These are phyloP conservation scores for Rusavskia elegans DNA, from an alignment of 495 filamentous ascomycete species.

Conservation along the genomic window DNA sequence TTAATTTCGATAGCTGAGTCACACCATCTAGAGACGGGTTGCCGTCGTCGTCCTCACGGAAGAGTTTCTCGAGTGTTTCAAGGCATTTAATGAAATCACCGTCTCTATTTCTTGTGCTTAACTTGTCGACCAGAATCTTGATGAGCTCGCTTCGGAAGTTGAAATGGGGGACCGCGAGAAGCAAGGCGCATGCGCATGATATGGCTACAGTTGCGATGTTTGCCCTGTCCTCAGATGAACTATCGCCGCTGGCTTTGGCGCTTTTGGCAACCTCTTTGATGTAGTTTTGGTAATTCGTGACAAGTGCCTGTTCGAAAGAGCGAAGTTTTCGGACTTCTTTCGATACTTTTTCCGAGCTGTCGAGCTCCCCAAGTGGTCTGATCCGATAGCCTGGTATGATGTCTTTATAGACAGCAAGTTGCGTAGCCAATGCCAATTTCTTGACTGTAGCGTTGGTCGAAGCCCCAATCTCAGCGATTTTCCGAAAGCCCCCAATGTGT, in stretches of 20 bases:
- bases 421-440: slow-evolving; percentile 69
- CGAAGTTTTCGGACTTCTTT: slow-evolving; percentile 78
- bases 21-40: slow-evolving; percentile 75
- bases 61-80: slow-evolving; percentile 64
- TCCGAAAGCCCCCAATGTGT: slow-evolving; percentile 60
- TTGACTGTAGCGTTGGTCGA: slow-evolving; percentile 55
- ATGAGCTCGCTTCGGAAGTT: slow-evolving; percentile 82
- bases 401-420: slow-evolving; percentile 87
- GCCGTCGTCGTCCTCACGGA: slow-evolving; percentile 78
- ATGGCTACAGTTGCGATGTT: slow-evolving; percentile 57
- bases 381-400: slow-evolving; percentile 93
- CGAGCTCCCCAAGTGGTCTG: slow-evolving; percentile 58
- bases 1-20: slow-evolving; percentile 77
- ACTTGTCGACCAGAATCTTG: slow-evolving; percentile 68
- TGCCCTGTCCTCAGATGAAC: slow-evolving; percentile 16
- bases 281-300: slow-evolving; percentile 69
- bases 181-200: slow-evolving; percentile 63
- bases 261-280: slow-evolving; percentile 51
- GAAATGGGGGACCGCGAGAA: slow-evolving; percentile 79
- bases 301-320: slow-evolving; percentile 66
- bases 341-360: slow-evolving; percentile 60
- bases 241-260: slow-evolving; percentile 33
- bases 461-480: slow-evolving; percentile 54
- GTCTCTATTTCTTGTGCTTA: slow-evolving; percentile 53
- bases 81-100: slow-evolving; percentile 62